Evolutionary conservation across 2,329 filamentous ascomycete genomes (phyloP).

Genomic region (Coniochaeta sp.): DNA sequence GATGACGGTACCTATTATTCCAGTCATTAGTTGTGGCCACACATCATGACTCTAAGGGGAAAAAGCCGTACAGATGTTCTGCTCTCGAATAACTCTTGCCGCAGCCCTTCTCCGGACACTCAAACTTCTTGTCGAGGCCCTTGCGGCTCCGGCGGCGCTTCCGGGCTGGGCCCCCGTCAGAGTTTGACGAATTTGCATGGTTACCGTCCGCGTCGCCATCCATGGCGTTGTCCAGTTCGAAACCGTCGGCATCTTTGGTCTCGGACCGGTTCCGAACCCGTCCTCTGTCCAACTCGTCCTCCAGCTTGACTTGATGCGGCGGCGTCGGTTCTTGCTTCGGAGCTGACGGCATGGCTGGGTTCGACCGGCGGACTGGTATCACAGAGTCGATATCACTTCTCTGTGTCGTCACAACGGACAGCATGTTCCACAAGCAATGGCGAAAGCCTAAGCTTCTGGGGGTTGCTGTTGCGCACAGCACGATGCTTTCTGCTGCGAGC

Average conservation of each 20-base stretch:
- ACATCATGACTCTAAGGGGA: background rate
- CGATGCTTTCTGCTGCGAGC: background rate
- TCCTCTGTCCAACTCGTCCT: conserved; percentile 30
- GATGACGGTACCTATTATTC: conserved; percentile 66
- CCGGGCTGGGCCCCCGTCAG: conserved; percentile 43
- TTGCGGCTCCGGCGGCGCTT: conserved; percentile 68
- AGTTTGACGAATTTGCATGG: conserved; percentile 42
- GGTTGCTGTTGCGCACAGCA: background rate
- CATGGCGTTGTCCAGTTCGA: conserved; percentile 31
- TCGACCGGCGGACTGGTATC: conserved; percentile 29
- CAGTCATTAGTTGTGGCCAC: background rate
- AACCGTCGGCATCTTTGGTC: conserved; percentile 29
- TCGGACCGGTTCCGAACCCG: conserved; percentile 33
- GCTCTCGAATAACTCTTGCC: conserved; percentile 95
- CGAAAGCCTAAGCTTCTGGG: background rate
- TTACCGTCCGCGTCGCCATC: conserved; percentile 28
- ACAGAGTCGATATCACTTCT: conserved; percentile 28
- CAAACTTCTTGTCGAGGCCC: conserved; percentile 72
- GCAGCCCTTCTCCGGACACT: conserved; percentile 79
- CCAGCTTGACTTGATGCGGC: conserved; percentile 30
- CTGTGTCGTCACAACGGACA: conserved; percentile 31
- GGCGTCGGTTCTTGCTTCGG: conserved; percentile 32
- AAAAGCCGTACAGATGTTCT: conserved; percentile 71
- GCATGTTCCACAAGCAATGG: conserved; percentile 25
- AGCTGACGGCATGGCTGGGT: conserved; percentile 28